Percentiles rank a stretch among this genome's conserved stretches.
These are phyloP conservation scores for Chlamydomonas sp. DNA, from an alignment of 139 green algal species.

Conservation along the genomic window DNA sequence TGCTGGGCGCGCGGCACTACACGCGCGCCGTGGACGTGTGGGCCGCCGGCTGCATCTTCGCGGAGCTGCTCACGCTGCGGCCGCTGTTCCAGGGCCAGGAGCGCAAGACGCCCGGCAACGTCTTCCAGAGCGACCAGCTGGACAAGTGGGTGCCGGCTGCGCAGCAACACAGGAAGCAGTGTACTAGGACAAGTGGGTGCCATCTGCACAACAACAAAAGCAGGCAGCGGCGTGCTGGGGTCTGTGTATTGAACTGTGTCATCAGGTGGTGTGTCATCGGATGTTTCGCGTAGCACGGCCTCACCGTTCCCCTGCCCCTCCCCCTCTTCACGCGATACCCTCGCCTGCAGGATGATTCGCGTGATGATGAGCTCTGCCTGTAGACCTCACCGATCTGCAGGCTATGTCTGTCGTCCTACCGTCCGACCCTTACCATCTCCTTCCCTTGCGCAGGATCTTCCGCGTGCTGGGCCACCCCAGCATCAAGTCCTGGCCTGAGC, in stretches of 20 bases:
- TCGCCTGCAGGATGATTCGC: no score
- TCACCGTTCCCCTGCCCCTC: not conserved
- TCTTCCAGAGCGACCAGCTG: constrained; percentile 68
- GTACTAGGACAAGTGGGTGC: no score
- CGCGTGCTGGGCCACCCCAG: constrained; percentile 66
- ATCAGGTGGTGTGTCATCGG: no score
- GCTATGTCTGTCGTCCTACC: not conserved
- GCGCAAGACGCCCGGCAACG: constrained; percentile 59
- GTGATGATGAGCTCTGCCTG: not conserved
- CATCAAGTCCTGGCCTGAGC: constrained; percentile 54
- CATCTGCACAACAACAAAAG: no score
- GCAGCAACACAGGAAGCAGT: no score
- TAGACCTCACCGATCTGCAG: not conserved
- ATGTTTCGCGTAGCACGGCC: not conserved
- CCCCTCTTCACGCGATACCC: not conserved
- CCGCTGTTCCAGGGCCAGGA: constrained; percentile 82
- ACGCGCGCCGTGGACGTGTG: constrained; percentile 81
- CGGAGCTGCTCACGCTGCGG: constrained; percentile 77
- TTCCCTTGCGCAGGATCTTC: constrained; percentile 47
- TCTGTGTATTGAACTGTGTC: no score
- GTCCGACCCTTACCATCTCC: not conserved
- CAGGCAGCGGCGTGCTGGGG: no score
- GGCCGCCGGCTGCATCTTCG: constrained; percentile 86
- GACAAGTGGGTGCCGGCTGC: constrained; percentile 47
- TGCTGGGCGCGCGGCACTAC: constrained; percentile 81